phyloP scores from a whole-genome alignment of 2,329 filamentous ascomycete genomes.

The Aspergillus terreus region DNA sequence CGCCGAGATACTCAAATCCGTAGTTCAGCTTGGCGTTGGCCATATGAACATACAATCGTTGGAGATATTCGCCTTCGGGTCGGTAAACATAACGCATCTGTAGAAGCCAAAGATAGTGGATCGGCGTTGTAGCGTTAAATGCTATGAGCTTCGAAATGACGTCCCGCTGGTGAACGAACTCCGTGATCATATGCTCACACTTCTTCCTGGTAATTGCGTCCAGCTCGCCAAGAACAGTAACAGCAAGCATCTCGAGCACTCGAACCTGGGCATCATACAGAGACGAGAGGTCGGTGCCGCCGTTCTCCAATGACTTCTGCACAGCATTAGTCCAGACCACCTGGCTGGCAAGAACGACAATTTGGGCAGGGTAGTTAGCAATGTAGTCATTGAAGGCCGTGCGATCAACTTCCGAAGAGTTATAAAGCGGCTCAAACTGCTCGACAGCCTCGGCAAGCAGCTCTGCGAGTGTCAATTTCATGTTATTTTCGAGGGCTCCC shows the following conservation, averaged over 20 bases:
- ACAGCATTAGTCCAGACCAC: constrained; percentile 90
- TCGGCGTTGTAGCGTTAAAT: constrained; percentile 67
- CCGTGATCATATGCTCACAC: constrained; percentile 97
- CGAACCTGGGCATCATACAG: constrained; percentile 81
- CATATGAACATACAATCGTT: constrained; percentile 89
- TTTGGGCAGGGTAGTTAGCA: constrained; percentile 80
- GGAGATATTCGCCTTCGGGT: constrained; percentile 72
- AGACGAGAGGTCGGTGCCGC: constrained; percentile 63
- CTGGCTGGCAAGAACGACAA: constrained; percentile 91
- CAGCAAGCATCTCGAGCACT: constrained; percentile 78
- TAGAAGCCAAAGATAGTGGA: constrained; percentile 87
- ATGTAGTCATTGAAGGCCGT: constrained; percentile 76
- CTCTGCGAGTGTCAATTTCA: constrained; percentile 92
- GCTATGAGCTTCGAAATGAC: constrained; percentile 81
- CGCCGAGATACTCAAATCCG: constrained; percentile 96
- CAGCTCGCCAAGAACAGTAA: constrained; percentile 85
- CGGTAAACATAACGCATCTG: constrained; percentile 96
- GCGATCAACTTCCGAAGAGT: constrained; percentile 65
- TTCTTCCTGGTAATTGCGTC: constrained; percentile 86
- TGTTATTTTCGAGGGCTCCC: constrained; percentile 83
- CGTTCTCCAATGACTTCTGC: constrained; percentile 69
- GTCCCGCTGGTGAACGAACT: constrained; percentile 97
- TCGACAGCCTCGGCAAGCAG: constrained; percentile 81
- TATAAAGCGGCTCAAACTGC: constrained; percentile 75
- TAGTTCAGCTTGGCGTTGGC: constrained; percentile 94